phyloP scores from a whole-genome alignment of 2,329 filamentous ascomycete species.

The Zasmidium citrigriseum region DNA sequence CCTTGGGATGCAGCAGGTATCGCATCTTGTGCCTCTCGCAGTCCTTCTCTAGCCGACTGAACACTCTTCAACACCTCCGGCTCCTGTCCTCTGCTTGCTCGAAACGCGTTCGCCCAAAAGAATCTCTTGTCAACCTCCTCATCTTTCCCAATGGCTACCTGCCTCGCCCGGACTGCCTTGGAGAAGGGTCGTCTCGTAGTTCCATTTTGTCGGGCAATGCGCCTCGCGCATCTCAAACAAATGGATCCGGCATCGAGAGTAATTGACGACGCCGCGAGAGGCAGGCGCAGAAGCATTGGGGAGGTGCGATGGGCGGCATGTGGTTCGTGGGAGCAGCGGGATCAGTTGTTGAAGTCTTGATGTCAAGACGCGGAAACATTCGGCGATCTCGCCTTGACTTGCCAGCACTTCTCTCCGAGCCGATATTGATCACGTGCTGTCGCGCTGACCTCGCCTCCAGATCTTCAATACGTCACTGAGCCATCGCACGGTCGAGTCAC shows the following conservation, averaged over 20 bases:
- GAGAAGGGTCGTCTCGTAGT: conserved; percentile 20
- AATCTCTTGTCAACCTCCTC: conserved; percentile 34
- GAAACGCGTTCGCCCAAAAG: conserved; percentile 38
- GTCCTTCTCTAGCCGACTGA: conserved; percentile 3
- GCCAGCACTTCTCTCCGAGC: neutral
- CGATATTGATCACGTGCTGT: no score
- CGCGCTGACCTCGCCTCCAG: no score
- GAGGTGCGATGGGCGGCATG: neutral
- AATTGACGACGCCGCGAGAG: conserved; percentile 6
- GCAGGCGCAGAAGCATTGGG: conserved; percentile 15
- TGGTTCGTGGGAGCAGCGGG: neutral
- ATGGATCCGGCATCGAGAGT: conserved; percentile 20
- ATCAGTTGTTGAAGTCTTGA: neutral
- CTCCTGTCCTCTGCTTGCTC: conserved; percentile 8
- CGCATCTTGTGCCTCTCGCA: conserved; percentile 2
- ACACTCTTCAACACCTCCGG: conserved; percentile 8
- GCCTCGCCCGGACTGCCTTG: conserved; percentile 19
- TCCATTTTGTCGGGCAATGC: conserved; percentile 22
- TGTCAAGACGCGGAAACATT: neutral
- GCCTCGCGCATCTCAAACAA: conserved; percentile 32
- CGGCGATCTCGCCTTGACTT: no score
- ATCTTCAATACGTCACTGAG: no score
- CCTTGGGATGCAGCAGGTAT: conserved; percentile 5
- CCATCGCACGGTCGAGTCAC: no score
- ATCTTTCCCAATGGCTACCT: conserved; percentile 25